These are phyloP conservation scores for Cyamopsis tetragonoloba DNA, from an alignment of 306 rosid species.

Conservation along the genomic window DNA sequence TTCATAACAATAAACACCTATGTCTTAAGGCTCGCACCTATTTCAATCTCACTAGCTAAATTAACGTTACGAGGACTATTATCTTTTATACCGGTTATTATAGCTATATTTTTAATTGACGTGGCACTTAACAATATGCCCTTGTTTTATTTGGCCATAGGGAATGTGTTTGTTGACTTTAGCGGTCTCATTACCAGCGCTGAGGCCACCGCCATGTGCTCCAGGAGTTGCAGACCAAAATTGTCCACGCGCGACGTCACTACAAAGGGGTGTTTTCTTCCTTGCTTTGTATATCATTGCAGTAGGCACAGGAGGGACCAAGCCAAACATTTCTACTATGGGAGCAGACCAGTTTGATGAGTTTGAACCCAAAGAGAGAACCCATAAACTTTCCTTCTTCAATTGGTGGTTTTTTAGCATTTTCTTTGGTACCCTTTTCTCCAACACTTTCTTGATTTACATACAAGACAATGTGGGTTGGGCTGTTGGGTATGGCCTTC, in stretches of 20 bases:
- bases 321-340: conserved; percentile 86
- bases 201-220: conserved; percentile 64
- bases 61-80: too few species aligned
- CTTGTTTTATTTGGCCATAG: conserved; percentile 24
- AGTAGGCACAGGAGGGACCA: conserved; percentile 79
- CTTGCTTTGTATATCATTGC: conserved; percentile 63
- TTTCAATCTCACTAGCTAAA: too few species aligned
- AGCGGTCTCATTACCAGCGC: conserved; percentile 54
- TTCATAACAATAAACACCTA: too few species aligned
- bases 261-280: conserved; percentile 59
- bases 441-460: conserved; percentile 63
- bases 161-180: conserved; percentile 69
- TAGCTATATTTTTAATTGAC: too few species aligned
- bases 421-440: conserved; percentile 64
- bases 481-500: conserved; percentile 76
- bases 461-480: conserved; percentile 75
- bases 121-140: too few species aligned
- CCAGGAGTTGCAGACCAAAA: conserved; percentile 9
- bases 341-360: conserved; percentile 92
- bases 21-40: too few species aligned
- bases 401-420: conserved; percentile 88
- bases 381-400: conserved; percentile 64
- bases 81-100: too few species aligned
- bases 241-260: conserved; percentile 48
- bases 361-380: conserved; percentile 60